Evolutionary conservation across 805 yeast genomes (phyloP).

Genomic region (Candida chauliodis): DNA sequence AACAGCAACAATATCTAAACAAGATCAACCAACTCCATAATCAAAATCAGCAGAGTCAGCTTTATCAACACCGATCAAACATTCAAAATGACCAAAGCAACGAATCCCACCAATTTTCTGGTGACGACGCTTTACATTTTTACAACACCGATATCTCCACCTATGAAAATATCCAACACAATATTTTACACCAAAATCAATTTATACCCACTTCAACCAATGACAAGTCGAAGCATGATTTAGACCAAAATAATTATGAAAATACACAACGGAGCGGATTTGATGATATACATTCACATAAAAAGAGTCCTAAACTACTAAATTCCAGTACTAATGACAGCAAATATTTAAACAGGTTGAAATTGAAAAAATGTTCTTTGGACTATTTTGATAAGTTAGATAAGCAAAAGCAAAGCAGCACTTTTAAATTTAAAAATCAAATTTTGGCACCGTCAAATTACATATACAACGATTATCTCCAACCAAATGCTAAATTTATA

Average conservation of each 20-base stretch:
- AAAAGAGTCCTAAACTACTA: background rate
- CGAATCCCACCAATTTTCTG: background rate
- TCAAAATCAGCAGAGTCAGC: slow-evolving; percentile 5
- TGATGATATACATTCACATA: background rate
- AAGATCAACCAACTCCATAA: slow-evolving; percentile 6
- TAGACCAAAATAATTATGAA: background rate
- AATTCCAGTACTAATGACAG: background rate
- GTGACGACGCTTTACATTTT: slow-evolving; percentile 3
- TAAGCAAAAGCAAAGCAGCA: no score
- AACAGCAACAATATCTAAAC: slow-evolving; percentile 8
- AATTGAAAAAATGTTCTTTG: slow-evolving; percentile 1
- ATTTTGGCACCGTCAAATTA: slow-evolving; percentile 6
- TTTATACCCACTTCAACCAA: background rate
- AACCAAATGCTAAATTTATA: slow-evolving; percentile 57
- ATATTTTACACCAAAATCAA: background rate
- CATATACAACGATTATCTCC: slow-evolving; percentile 44
- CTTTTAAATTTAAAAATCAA: slow-evolving; percentile 4
- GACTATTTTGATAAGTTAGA: slow-evolving; percentile 8
- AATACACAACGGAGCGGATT: background rate
- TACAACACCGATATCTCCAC: slow-evolving; percentile 10
- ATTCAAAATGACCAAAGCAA: background rate
- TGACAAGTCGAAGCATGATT: background rate
- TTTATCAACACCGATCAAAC: background rate
- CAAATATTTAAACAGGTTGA: background rate
- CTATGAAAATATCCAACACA: slow-evolving; percentile 4